Evolutionary conservation across 2,329 filamentous ascomycete genomes (phyloP), one percentile per base, ranked within the genome.

Genomic region (Pseudopyricularia javanii): DNA sequence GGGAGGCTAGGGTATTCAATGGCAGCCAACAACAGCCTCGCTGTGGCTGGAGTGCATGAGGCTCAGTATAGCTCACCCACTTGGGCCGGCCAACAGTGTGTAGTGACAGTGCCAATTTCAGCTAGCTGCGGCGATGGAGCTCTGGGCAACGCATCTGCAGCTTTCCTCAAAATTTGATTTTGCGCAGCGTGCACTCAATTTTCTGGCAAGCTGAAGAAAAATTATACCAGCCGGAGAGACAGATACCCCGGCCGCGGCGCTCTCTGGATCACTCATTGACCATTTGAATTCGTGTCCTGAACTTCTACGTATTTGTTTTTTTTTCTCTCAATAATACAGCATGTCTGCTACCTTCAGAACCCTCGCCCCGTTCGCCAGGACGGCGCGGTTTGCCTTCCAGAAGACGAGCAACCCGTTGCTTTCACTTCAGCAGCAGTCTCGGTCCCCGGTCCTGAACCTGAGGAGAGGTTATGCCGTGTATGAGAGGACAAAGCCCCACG

Each of bases 401-500:
- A 76, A 80, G 52, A 56, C 57, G 69, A 79, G 82, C 67, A 82
- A 76, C 67, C 75, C 78, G 61, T 71, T 80, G 66, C 91, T 86
- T 73, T 88, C 90, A 52, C 76, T 96, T 61, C 87, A 90, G 71
- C 79, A 79, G 64, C 79, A 83, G 69, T 81, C 79, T 66, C 76
- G 77, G 59, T 75, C 78, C 60, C 78, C 80, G 58, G 76, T 84
- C 61, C 74, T 85, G 64, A 83, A 82, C 71, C 72, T 84, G 63
- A 77, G 79, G 66, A 76, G 82, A 61, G 75, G 75, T 66, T 85
- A 85, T 62, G 82, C 82, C 56, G 76, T 78, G 54, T 98, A 86
- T 68, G 83, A 94, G 79, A 84, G 93, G 67, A 83, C 78, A 67
- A 98, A 98, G 80, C 93, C 93, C 55, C 93, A 98, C 71, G 91